Conservation (phyloP, 257 asterid genomes). For the Scutellaria barbata region DNA sequence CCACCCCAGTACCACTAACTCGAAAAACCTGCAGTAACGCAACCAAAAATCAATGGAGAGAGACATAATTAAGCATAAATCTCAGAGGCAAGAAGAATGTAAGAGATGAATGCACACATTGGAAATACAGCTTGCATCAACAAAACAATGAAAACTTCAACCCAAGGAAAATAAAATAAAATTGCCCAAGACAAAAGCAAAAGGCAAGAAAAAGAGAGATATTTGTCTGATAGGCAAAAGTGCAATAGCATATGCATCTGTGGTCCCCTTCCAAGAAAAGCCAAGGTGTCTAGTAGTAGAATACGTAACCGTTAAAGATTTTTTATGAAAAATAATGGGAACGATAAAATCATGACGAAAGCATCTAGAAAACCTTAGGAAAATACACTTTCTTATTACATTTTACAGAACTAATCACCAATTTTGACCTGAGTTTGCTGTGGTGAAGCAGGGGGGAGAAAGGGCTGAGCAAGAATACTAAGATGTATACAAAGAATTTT, state of each 20-base stretch:
- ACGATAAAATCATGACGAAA: background rate
- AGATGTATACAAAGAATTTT: background rate
- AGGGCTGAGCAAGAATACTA: slow-evolving; percentile 16
- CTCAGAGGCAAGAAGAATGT: background rate
- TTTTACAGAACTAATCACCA: background rate
- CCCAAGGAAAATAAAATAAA: background rate
- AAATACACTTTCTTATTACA: background rate
- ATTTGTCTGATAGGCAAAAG: no score
- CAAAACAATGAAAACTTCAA: background rate
- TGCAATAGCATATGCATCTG: background rate
- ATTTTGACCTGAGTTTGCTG: background rate
- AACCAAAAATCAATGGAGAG: background rate
- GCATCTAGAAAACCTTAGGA: background rate
- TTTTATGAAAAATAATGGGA: background rate
- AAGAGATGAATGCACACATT: slow-evolving; percentile 20
- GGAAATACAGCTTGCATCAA: background rate
- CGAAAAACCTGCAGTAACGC: slow-evolving; percentile 41
- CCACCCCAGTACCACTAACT: slow-evolving; percentile 53
- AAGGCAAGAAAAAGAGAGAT: background rate
- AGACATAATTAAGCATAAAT: background rate
- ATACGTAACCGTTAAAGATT: background rate
- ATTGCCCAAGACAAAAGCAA: background rate
- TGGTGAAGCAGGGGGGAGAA: background rate
- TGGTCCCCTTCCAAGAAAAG: slow-evolving; percentile 15
- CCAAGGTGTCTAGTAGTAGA: background rate